phyloP scores from a whole-genome alignment of 192 early-diverging fungal genomes.

The Rhizoclosmatium globosum region DNA sequence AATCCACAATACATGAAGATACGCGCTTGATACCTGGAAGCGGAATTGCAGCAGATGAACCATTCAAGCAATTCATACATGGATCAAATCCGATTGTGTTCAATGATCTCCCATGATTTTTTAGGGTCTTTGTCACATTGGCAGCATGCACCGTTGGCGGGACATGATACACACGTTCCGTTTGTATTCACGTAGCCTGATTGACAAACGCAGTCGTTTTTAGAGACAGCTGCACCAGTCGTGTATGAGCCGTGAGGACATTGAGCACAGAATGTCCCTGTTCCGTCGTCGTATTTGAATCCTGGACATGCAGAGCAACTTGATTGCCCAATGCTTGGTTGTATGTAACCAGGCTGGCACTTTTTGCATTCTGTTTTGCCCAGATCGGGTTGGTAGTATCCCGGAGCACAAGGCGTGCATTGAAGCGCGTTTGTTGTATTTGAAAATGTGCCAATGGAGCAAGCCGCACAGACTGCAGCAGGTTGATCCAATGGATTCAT shows the following conservation, averaged over 20 bases:
- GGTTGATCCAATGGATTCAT: not conserved
- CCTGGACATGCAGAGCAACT: slow-evolving; percentile 6
- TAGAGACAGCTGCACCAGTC: slow-evolving; percentile 4
- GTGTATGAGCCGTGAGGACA: slow-evolving; percentile 7
- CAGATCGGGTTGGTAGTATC: slow-evolving; percentile 16
- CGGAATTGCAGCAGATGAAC: not conserved
- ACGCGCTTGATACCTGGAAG: not conserved
- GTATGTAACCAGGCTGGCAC: slow-evolving; percentile 3
- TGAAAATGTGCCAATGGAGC: slow-evolving; percentile 7
- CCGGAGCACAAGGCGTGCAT: slow-evolving; percentile 3
- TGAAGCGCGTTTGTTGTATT: slow-evolving; percentile 4
- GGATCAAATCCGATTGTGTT: not conserved
- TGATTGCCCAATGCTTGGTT: not conserved
- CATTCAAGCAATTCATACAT: not conserved
- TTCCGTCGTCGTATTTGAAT: slow-evolving; percentile 13
- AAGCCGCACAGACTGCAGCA: not conserved
- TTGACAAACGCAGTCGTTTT: slow-evolving; percentile 12
- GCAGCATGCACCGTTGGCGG: slow-evolving; percentile 13
- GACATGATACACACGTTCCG: slow-evolving; percentile 1
- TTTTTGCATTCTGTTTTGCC: not conserved
- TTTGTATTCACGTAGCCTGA: not conserved
- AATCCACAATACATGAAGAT: no score
- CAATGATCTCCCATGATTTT: not conserved
- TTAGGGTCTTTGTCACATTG: not conserved
- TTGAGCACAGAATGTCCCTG: not conserved